A percentile compares a stretch with the other conserved stretches of the same genome.
Conservation (phyloP, 73 alveolate genomes). For the Paramecium pentaurelia region DNA sequence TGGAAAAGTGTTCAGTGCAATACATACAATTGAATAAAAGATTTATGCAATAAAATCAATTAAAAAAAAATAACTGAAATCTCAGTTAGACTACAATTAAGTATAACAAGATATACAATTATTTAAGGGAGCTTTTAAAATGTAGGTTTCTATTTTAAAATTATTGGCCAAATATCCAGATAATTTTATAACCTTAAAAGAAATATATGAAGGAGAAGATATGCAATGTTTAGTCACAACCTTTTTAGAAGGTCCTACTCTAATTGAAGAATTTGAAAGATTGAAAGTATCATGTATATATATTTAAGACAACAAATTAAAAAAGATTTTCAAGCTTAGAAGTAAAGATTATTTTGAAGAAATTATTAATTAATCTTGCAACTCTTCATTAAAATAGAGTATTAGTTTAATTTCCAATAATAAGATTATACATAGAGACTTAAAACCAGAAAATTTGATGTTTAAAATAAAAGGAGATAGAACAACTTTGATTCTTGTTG, state of each 20-base stretch:
- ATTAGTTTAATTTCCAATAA: background rate
- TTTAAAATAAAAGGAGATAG: background rate
- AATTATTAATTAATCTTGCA: background rate
- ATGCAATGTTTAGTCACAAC: background rate
- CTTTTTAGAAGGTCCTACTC: background rate
- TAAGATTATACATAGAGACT: slow-evolving; percentile 53
- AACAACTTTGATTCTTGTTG: background rate
- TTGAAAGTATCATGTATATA: background rate
- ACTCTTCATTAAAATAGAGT: slow-evolving; percentile 53
- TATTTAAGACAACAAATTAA: background rate
- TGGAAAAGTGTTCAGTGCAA: background rate
- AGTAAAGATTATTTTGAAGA: background rate
- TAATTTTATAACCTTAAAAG: background rate
- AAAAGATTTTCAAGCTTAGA: background rate
- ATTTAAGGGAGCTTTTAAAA: background rate
- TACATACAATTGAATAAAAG: background rate
- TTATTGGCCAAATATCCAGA: background rate
- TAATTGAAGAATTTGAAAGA: background rate
- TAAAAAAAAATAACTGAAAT: background rate
- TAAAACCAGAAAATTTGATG: slow-evolving; percentile 56
- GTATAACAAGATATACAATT: background rate
- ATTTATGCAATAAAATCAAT: background rate
- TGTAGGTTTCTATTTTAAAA: background rate
- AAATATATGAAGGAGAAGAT: background rate
- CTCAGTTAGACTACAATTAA: background rate